A percentile compares a stretch with the other conserved stretches of the same genome.
These are phyloP conservation scores for Pseudopyricularia cyperi DNA, from an alignment of 2,329 filamentous ascomycete genomes.

Conservation along the genomic window DNA sequence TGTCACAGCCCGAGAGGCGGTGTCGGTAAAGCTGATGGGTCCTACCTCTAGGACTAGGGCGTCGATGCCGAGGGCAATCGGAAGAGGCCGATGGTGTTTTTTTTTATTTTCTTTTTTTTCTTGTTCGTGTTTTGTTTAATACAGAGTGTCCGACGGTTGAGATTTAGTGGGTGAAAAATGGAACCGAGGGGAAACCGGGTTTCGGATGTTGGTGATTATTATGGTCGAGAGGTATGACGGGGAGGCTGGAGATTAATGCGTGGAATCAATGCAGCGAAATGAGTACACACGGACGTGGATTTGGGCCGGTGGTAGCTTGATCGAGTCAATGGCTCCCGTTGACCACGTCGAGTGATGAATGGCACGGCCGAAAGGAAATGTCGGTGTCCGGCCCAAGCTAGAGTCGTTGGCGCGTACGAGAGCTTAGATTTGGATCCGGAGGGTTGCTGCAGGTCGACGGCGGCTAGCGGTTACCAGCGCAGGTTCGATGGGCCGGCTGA, in stretches of 20 bases:
- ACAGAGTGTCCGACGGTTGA: neutral
- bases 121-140: too few species aligned
- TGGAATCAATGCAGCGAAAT: conserved; percentile 4
- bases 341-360: neutral
- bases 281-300: neutral
- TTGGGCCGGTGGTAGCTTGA: neutral
- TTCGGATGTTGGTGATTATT: neutral
- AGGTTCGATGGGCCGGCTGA: too few species aligned
- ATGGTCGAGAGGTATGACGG: neutral
- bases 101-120: neutral
- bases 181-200: too few species aligned
- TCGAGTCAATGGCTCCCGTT: neutral
- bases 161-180: neutral
- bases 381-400: neutral
- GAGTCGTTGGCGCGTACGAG: neutral
- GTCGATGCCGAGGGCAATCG: neutral
- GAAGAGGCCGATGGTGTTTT: neutral
- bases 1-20: neutral
- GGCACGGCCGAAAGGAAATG: neutral
- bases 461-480: neutral
- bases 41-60: neutral
- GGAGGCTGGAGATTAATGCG: conserved; percentile 3
- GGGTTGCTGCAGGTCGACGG: neutral
- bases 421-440: neutral
- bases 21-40: neutral